Evolutionary conservation across 2,329 filamentous ascomycete genomes (phyloP).

Genomic region (Catunica adiposa): DNA sequence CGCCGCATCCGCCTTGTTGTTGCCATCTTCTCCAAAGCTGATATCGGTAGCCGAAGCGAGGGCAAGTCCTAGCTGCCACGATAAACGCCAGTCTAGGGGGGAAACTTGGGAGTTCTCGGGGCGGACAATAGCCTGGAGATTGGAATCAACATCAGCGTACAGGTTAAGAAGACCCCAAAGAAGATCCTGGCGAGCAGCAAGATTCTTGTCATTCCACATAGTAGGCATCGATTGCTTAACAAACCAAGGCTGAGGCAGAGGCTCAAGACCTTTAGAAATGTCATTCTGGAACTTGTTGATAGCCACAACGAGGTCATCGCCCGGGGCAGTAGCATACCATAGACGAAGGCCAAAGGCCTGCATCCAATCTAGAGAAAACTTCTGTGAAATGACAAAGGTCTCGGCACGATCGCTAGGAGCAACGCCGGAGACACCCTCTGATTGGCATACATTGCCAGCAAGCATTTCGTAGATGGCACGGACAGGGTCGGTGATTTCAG

Average conservation of each 20-base stretch:
- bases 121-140: constrained; percentile 54
- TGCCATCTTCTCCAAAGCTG: constrained; percentile 35
- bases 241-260: constrained; percentile 58
- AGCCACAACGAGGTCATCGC: constrained; percentile 55
- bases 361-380: constrained; percentile 81
- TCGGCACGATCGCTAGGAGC: constrained; percentile 65
- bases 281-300: constrained; percentile 60
- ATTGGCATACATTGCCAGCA: constrained; percentile 71
- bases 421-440: constrained; percentile 56
- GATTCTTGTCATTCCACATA: constrained; percentile 43
- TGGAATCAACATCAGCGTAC: constrained; percentile 44
- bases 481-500: constrained; percentile 71
- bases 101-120: constrained; percentile 64
- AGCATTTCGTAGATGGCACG: constrained; percentile 81
- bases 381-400: constrained; percentile 66
- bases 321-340: constrained; percentile 63
- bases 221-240: constrained; percentile 39
- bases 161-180: constrained; percentile 77
- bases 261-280: constrained; percentile 52
- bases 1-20: constrained; percentile 47
- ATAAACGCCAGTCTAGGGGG: constrained; percentile 56
- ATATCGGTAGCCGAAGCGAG: constrained; percentile 36
- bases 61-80: constrained; percentile 70
- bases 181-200: constrained; percentile 52
- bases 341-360: constrained; percentile 81